A percentile compares a stretch with the other conserved stretches of the same genome.
Conservation (phyloP, 257 asterid genomes). For the Catharanthus roseus region DNA sequence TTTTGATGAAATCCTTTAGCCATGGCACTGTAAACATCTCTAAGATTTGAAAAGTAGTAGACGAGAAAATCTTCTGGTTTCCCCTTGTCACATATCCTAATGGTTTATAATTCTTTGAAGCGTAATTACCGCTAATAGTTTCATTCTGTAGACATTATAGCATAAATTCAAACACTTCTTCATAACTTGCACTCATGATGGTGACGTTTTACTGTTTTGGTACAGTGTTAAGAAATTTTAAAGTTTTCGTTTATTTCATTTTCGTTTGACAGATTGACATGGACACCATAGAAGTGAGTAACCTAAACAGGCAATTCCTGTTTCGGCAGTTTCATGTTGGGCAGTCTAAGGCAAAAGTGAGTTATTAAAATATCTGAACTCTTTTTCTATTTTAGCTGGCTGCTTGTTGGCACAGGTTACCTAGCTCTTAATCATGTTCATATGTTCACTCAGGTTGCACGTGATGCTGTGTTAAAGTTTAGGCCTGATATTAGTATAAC, state of each 20-base stretch:
- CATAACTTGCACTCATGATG: not conserved
- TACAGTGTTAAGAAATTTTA: not conserved
- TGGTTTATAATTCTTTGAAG: not conserved
- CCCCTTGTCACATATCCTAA: not conserved
- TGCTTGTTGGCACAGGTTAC: conserved; percentile 1
- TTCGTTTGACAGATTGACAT: conserved; percentile 71
- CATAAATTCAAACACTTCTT: not conserved
- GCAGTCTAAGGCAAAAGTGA: conserved; percentile 91
- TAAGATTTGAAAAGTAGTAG: not conserved
- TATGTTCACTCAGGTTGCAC: conserved; percentile 72
- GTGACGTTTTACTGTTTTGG: not conserved
- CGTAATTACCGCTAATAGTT: not conserved
- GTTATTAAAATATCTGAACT: conserved; percentile 20
- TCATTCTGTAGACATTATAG: not conserved
- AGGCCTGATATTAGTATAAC: conserved; percentile 82
- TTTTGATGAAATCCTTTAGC: not conserved
- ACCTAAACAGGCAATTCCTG: conserved; percentile 92
- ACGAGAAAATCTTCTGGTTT: not conserved
- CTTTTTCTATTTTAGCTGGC: not conserved
- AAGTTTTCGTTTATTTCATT: conserved; percentile 10
- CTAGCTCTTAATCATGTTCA: conserved; percentile 16
- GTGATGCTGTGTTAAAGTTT: conserved; percentile 90
- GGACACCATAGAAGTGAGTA: conserved; percentile 99
- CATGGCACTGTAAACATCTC: not conserved
- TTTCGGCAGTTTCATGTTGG: conserved; percentile 97